Base-by-base conservation (phyloP, 2,329 filamentous ascomycete species). In the Pseudogymnoascus sp. region DNA sequence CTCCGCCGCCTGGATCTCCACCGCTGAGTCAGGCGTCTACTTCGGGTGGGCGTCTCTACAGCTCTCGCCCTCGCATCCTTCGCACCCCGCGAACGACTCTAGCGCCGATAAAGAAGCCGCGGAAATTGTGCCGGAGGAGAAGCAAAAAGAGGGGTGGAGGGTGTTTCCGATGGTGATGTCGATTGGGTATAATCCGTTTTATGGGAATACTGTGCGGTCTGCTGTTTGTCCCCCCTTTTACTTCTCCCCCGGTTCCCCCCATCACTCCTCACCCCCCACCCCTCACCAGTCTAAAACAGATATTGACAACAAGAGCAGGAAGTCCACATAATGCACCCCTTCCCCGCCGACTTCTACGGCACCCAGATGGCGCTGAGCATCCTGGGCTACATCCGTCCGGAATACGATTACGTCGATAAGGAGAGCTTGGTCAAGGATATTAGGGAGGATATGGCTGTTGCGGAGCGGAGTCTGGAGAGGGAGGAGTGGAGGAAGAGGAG, bases 171-270 rank as follows among this genome's bases (percentile, higher is more conserved):
- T 96, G 83, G 92, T 96, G 68, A 90, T 97, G 88, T 91, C 87
- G 66, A 93, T 97, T 68, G 95, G 95, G 50, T 97, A 93, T 83
- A 99, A 97, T 77, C 95, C 95, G 0, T 97, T 93, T 78, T 99
- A 96, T 83, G 92, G 93, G 75, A 97, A 99, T 81, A 87, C 83
- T 4, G 86, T 90, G 56, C 87, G 91, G 66, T 91, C 85, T 66
- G 92, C 95, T 73, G 82, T 80, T 75, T 44, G 76, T 78, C 6
- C 31, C n/a, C 46, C 44, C 14, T 6, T 3, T 11, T 10, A 6
- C n/a, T 5, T 12, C 12, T 59, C 40, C 28, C 28, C 28, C n/a
- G n/a, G 8, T 28, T 28, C 8, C 25, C 25, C 25, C 25, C 4
- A 5, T 14, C 25, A 11, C 10, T 14, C 10, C 4, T 4, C 34